These are phyloP conservation scores for Penicillium fimorum DNA, from an alignment of 495 filamentous ascomycete species.

Conservation along the genomic window DNA sequence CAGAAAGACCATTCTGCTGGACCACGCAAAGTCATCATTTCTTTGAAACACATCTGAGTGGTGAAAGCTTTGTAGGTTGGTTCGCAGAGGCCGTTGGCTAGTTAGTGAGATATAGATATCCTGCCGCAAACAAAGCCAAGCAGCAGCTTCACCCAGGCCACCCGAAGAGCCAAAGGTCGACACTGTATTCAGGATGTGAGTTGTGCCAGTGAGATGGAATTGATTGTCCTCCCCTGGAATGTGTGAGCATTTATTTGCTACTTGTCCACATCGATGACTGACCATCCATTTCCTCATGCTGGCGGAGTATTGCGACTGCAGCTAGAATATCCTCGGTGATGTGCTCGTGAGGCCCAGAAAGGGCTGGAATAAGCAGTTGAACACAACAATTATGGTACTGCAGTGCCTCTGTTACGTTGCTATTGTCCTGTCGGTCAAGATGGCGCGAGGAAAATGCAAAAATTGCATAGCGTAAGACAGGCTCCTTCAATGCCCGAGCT, in stretches of 20 bases:
- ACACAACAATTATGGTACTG: conserved; percentile 32
- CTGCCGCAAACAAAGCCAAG: conserved; percentile 34
- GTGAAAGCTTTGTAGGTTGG: conserved; percentile 26
- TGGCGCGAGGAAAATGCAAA: conserved; percentile 35
- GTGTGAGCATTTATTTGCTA: not conserved
- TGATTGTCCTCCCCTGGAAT: conserved; percentile 32
- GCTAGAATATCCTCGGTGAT: conserved; percentile 32
- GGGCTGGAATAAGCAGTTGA: conserved; percentile 26
- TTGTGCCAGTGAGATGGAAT: conserved; percentile 32
- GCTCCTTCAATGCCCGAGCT: conserved; percentile 24
- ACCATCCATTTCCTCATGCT: conserved; percentile 37
- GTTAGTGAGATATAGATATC: conserved; percentile 32
- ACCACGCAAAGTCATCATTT: conserved; percentile 33
- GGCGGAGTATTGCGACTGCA: conserved; percentile 31
- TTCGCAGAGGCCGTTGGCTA: conserved; percentile 25
- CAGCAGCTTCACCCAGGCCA: conserved; percentile 31
- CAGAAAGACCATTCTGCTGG: conserved; percentile 31
- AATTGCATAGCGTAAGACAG: conserved; percentile 28
- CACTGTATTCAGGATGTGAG: conserved; percentile 31
- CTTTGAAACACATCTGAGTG: conserved; percentile 27
- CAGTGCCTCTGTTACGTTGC: conserved; percentile 24
- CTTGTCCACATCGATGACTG: not conserved
- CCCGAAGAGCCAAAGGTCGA: conserved; percentile 29
- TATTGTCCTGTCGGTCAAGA: conserved; percentile 21
- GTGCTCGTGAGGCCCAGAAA: conserved; percentile 21